A percentile compares a stretch with the other conserved stretches of the same genome.
These are phyloP conservation scores for Dianthus caryophyllus DNA, from an alignment of 148 eudicot species.

Conservation along the genomic window DNA sequence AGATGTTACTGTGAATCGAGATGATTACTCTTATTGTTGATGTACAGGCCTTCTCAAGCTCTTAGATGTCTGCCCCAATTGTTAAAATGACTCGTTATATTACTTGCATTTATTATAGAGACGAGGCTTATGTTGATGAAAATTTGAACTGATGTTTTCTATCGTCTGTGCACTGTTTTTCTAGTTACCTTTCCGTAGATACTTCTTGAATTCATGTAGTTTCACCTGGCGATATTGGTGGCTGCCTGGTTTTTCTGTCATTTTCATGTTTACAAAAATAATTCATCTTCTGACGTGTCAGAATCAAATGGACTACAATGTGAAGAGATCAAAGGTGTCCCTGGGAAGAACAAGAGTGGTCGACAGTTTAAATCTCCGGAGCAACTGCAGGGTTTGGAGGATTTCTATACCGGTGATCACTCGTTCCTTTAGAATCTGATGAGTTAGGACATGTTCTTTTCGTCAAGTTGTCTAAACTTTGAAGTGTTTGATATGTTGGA, in stretches of 20 bases:
- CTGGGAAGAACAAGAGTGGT: conserved; percentile 67
- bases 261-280: too few species aligned
- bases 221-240: too few species aligned
- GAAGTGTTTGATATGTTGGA: too few species aligned
- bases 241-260: too few species aligned
- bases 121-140: not conserved
- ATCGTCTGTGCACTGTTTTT: not conserved
- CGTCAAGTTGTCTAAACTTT: too few species aligned
- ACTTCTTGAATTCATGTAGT: too few species aligned
- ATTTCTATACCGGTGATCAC: conserved; percentile 64
- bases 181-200: too few species aligned
- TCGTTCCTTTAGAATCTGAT: not conserved
- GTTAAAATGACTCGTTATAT: not conserved
- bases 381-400: conserved; percentile 78
- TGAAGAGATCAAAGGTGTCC: conserved; percentile 55
- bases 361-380: conserved; percentile 69
- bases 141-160: not conserved
- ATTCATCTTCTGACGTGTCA: conserved; percentile 26
- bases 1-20: not conserved
- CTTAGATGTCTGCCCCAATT: not conserved
- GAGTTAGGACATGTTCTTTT: too few species aligned
- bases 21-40: not conserved
- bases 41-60: not conserved
- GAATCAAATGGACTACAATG: conserved; percentile 47
- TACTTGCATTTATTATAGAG: not conserved